Evolutionary conservation across 2,329 filamentous ascomycete species (phyloP).

Genomic region (Arthrobotrys pseudoclavata): DNA sequence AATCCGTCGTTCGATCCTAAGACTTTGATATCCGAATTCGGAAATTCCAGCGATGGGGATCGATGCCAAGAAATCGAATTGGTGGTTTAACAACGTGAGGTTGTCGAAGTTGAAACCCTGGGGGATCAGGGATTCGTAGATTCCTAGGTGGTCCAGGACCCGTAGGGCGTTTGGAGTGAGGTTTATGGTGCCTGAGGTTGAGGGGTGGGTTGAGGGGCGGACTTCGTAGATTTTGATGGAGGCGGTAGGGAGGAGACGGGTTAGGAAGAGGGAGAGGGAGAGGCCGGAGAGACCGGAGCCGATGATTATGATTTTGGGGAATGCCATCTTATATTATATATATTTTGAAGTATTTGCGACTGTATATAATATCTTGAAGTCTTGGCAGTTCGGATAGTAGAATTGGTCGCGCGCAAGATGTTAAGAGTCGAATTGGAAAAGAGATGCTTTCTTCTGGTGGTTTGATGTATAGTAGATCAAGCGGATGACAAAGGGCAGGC

Average conservation of each 20-base stretch:
- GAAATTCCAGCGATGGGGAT: constrained; percentile 70
- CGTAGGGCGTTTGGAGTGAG: constrained; percentile 69
- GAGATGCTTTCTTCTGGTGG: no score
- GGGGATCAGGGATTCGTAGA: constrained; percentile 66
- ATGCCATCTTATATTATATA: background rate
- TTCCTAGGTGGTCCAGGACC: constrained; percentile 67
- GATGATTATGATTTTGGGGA: constrained; percentile 35
- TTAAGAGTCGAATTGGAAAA: no score
- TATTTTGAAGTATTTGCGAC: background rate
- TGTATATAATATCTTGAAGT: background rate
- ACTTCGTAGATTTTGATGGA: constrained; percentile 70
- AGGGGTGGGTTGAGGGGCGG: constrained; percentile 67
- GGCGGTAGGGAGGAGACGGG: constrained; percentile 66
- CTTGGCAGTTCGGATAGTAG: background rate
- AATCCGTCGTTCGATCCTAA: constrained; percentile 64
- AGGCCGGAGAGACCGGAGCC: constrained; percentile 54
- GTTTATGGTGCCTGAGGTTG: constrained; percentile 69
- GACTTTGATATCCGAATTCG: constrained; percentile 69
- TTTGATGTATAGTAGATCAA: no score
- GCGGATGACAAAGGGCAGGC: no score
- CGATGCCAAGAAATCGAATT: constrained; percentile 63
- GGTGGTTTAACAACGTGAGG: constrained; percentile 68
- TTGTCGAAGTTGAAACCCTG: constrained; percentile 71
- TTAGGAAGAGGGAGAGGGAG: constrained; percentile 67
- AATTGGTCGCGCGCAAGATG: no score